Evolutionary conservation across 2,329 filamentous ascomycete genomes (phyloP), one percentile per base, ranked within the genome.

Genomic region (Paraphaeosphaeria sporulosa): DNA sequence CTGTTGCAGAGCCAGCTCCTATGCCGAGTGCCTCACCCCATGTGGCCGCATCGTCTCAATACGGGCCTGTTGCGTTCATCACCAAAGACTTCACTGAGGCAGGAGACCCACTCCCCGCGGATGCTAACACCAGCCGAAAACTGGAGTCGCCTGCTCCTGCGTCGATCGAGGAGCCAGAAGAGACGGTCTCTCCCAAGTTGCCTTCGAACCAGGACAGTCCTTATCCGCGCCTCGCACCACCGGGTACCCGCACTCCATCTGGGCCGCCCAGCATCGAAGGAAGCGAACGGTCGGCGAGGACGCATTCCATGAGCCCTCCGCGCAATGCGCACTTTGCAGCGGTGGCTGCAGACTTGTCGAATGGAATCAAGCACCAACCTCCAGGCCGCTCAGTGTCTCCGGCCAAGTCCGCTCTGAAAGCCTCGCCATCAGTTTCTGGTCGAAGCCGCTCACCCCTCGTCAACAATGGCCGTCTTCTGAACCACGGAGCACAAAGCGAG

Each of bases 351-450:
- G 80, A 84, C 25, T 76, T 81, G 17, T 70, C 80, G 44, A 73
- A 88, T 13, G 78, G 83, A 1, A 81, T 89, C 30, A 88, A 83
- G 63, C 90, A 94, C 71, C 84, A 87, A 56, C 91, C 91, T 6
- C 88, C 90, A 23, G 82, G 87, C 32, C 85, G 91, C 50, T 92
- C 90, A 5, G 80, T 90, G 12, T 93, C 91, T 0, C 91, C 91
- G 10, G 87, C 88, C 48, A 94, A 94, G 74, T 93, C 91, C 1
- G 91, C 90, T 1, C 72, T 94, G 63, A 94, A 94, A 73, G 83
- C 88, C 32, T 83, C 81, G 1, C 87, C 86, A 51, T 84, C 87
- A 1, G 82, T 85, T 1, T 82, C 81, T 0, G 64, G 80, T 12
- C 74, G 81, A 19, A 76, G 73, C 9, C 72, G 65, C 40, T 83